phyloP scores from a whole-genome alignment of 208 protist genomes.

The Leishmania amazonensis region DNA sequence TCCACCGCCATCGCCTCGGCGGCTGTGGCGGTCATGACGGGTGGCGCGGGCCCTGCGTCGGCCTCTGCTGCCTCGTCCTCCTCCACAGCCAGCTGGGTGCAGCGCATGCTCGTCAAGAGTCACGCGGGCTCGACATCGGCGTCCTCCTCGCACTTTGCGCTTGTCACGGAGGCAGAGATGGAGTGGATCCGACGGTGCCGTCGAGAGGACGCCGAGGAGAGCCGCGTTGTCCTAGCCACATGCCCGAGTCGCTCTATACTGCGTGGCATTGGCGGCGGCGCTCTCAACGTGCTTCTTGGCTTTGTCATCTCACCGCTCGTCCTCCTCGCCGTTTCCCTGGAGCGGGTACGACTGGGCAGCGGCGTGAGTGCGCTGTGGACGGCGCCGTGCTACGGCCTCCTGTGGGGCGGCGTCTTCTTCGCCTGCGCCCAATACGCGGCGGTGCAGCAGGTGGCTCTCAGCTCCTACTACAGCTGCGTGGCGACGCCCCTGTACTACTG shows the following conservation, averaged over 20 bases:
- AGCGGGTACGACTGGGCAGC: slow-evolving; percentile 46
- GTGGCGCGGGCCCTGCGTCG: neutral
- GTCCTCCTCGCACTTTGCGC: slow-evolving; percentile 31
- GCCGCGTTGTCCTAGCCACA: slow-evolving; percentile 72
- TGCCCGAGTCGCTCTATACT: slow-evolving; percentile 54
- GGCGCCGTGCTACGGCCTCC: slow-evolving; percentile 48
- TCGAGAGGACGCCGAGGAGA: slow-evolving; percentile 64
- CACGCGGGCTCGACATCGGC: neutral
- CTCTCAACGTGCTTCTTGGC: slow-evolving; percentile 55
- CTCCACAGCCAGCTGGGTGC: slow-evolving; percentile 4
- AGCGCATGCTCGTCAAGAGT: slow-evolving; percentile 16
- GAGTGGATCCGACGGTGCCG: slow-evolving; percentile 49
- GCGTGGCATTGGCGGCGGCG: slow-evolving; percentile 48
- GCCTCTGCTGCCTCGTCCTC: slow-evolving; percentile 3
- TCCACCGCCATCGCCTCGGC: slow-evolving; percentile 35
- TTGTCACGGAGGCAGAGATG: slow-evolving; percentile 81
- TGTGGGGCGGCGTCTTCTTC: slow-evolving; percentile 68
- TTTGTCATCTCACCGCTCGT: slow-evolving; percentile 63
- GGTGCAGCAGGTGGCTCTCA: slow-evolving; percentile 65
- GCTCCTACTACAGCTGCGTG: slow-evolving; percentile 45
- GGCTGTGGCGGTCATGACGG: slow-evolving; percentile 23
- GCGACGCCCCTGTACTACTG: slow-evolving; percentile 48
- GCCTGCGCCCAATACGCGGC: slow-evolving; percentile 66
- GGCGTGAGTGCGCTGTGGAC: slow-evolving; percentile 24
- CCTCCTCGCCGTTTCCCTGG: slow-evolving; percentile 63